Evolutionary conservation across 1,284 basidiomycete genomes (phyloP), one percentile per base, ranked within the genome.

Genomic region (Albatrellus sp.): DNA sequence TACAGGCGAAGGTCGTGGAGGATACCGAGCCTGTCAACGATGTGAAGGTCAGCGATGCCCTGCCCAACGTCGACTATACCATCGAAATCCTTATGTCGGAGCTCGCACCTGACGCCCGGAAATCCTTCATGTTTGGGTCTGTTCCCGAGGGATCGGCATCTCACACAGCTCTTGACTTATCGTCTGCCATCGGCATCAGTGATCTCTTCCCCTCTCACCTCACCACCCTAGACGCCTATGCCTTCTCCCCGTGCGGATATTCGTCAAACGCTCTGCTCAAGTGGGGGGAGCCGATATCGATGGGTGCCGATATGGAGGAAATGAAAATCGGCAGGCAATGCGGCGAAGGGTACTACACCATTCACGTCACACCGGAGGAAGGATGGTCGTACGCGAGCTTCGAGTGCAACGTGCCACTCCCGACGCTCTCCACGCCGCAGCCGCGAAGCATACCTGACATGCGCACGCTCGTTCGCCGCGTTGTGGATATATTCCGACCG

Each of bases 41-140:
- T 50, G 49, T 56, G 48, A 47, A 62, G 55, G 49, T 56, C 55
- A 4, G 24, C 24, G 24, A 24, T 24, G 4, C 24, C 3, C 4
- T 33, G 12, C 50, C 68, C 62, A 53, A 49, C 39, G 53, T 53
- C 16, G 96, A 98, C 64, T 93, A 87, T 60, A 98, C 96, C 40
- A 86, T 99, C 57, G 96, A 99, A 65, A 94, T 98, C 57, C 79
- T 98, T 57, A 99, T 99, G 96, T 91, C 91, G 42, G 79, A 90
- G 55, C 77, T 99, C n/a, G 76, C 82, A 2, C 74, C 83, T 2
- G 63, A 69, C 31, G 84, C 86, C 11, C 79, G 90, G 48, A 67
- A 70, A 12, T 77, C 81, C 1, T 98, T 98, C 73, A 86, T 85
- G 61, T 81, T 80, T 52, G 45, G 29, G 19, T 57, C 58, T 29